phyloP scores from a whole-genome alignment of 108 stramenopile species.

The Fragilariopsis cylindrus region DNA sequence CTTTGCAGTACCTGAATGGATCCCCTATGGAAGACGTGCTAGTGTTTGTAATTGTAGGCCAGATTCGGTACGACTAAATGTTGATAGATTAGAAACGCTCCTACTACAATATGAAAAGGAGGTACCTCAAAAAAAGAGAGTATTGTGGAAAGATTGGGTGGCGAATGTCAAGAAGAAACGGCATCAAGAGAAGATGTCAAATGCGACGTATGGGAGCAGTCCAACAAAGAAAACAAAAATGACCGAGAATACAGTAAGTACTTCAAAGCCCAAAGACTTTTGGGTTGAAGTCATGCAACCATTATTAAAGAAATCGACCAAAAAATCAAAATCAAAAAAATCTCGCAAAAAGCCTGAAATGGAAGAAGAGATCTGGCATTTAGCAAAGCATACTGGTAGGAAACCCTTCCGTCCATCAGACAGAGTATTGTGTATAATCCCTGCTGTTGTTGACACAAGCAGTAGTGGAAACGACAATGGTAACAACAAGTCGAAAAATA shows the following conservation, averaged over 20 bases:
- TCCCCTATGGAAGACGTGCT: conserved; percentile 79
- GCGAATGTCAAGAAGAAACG: conserved; percentile 20
- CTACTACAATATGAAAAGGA: conserved; percentile 73
- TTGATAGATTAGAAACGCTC: conserved; percentile 74
- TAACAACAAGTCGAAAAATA: not conserved
- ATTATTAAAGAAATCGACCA: not conserved
- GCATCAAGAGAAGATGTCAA: conserved; percentile 14
- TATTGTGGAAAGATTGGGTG: conserved; percentile 40
- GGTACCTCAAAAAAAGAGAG: conserved; percentile 36
- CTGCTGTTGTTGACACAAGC: conserved; percentile 22
- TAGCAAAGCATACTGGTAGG: conserved; percentile 41
- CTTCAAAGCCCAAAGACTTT: conserved; percentile 31
- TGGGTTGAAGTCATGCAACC: conserved; percentile 53
- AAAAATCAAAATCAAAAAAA: conserved; percentile 17
- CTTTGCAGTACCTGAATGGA: conserved; percentile 92
- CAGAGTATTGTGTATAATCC: conserved; percentile 42
- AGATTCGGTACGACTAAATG: conserved; percentile 89
- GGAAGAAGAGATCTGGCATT: conserved; percentile 42
- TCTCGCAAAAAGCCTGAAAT: conserved; percentile 11
- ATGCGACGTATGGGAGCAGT: conserved; percentile 9
- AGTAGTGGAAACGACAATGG: conserved; percentile 2
- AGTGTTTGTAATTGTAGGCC: conserved; percentile 90
- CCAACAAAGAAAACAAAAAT: conserved; percentile 35
- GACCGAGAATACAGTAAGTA: conserved; percentile 27
- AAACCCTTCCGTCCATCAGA: conserved; percentile 26